Percentiles rank a stretch among this genome's conserved stretches.
Evolutionary conservation across 2,329 filamentous ascomycete genomes (phyloP).

Genomic region (Hypoxylon sp.): DNA sequence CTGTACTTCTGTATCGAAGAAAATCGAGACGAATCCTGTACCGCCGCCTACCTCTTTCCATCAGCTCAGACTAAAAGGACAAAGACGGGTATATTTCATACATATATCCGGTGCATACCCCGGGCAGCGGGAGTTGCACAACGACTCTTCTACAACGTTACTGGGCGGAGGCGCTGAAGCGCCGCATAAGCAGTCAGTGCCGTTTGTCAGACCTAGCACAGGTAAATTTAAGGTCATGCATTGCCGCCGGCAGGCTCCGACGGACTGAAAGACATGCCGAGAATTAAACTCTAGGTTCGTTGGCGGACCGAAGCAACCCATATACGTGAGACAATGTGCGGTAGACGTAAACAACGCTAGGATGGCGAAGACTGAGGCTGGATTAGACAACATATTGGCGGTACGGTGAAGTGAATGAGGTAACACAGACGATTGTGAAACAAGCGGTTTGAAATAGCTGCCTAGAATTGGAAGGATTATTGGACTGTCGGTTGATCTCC

Average conservation of each 20-base stretch:
- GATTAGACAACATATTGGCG: constrained; percentile 25
- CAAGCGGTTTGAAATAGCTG: constrained; percentile 4
- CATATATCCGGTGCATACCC: constrained; percentile 37
- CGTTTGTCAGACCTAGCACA: constrained; percentile 39
- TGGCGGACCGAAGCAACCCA: constrained; percentile 41
- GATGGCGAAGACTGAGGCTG: background rate
- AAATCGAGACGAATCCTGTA: constrained; percentile 38
- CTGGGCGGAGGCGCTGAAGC: constrained; percentile 19
- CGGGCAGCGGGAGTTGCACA: constrained; percentile 38
- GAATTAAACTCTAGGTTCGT: constrained; percentile 17
- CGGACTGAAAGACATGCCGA: constrained; percentile 31
- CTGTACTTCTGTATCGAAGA: background rate
- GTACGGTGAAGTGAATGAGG: background rate
- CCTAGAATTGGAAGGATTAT: constrained; percentile 4
- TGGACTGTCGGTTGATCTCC: constrained; percentile 5
- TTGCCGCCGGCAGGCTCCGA: constrained; percentile 23
- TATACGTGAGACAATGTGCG: constrained; percentile 18
- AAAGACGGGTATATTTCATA: constrained; percentile 8
- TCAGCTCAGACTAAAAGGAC: background rate
- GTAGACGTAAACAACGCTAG: constrained; percentile 10
- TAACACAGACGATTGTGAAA: background rate
- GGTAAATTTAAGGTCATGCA: constrained; percentile 18
- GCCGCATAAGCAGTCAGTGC: constrained; percentile 45
- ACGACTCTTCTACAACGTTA: constrained; percentile 30
- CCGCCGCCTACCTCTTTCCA: constrained; percentile 33